Base-by-base conservation (phyloP, 139 green algal genomes). In the Gonium pectorale region DNA sequence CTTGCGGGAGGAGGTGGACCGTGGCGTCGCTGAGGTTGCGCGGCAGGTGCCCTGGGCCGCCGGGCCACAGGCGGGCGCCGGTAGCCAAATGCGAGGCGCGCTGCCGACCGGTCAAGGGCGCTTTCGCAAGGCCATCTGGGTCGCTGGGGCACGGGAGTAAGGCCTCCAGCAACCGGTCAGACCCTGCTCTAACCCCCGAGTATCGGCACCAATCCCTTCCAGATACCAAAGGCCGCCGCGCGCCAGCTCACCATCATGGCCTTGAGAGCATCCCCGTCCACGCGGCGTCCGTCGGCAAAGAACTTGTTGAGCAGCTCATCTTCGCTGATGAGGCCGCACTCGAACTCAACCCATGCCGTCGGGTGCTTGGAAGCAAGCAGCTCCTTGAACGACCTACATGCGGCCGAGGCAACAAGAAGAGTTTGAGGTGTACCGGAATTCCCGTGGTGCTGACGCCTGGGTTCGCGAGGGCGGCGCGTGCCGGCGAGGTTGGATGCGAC, bases 341-440 rank as follows among this genome's bases (percentile, higher is more conserved):
- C 95, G 92, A 98, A 98, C 43, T 96, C 92, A 2, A 98, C 54
- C 95, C 95, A 98, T 5, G 95, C 92, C 4, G 90, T 94, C 40
- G 95, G 95, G 68, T 98, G 95, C 89, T 98, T 98, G 33, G 86
- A 77, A 5, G 87, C 75, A 44, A 98, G 86, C 27, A 98, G 86
- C 86, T 98, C 94, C 49, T 93, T 81, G 67, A 96, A 94, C 17
- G 74, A 82, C 70, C 91, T 90, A n/a, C n/a, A n/a, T n/a, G n/a
- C n/a, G n/a, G 56, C 52, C 49, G 27, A 31, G 51, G 2, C 2
- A 27, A 31, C 26, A 21, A 35, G 33, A 1, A 15, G 46, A 11
- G 46, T 54, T 15, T 15, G 13, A 15, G 46, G 13, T 54, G 11
- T 15, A 54, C 46, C 13, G 13, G 46, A 11, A 15, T 24, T 15